phyloP scores from a whole-genome alignment of 176 grass and related monocot genomes.

The Saccharum officinarum region DNA sequence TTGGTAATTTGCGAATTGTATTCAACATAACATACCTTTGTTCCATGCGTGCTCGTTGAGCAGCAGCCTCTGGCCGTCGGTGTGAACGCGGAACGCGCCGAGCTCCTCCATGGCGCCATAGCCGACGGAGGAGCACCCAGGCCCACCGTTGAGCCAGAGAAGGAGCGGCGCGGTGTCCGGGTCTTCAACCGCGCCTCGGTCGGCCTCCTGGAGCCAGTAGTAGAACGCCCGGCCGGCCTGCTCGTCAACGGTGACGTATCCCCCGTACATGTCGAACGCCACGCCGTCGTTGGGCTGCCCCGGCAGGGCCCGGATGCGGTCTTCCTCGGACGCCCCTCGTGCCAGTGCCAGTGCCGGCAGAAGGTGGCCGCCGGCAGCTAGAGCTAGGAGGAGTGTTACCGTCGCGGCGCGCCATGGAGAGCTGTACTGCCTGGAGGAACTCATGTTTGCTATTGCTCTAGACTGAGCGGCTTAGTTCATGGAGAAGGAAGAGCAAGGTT shows the following conservation, averaged over 20 bases:
- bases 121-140: constrained; percentile 63
- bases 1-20: too few species aligned
- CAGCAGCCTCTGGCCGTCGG: constrained; percentile 42
- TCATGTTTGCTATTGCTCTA: not conserved
- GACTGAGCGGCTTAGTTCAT: too few species aligned
- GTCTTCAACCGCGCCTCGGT: not conserved
- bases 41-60: constrained; percentile 59
- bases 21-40: too few species aligned
- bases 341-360: not conserved
- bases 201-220: constrained; percentile 10
- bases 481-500: too few species aligned
- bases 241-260: not conserved
- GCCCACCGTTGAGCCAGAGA: constrained; percentile 76
- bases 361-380: not conserved
- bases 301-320: not conserved
- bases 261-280: not conserved
- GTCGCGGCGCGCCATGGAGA: not conserved
- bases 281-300: not conserved
- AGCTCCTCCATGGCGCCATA: constrained; percentile 51
- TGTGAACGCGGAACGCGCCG: constrained; percentile 47
- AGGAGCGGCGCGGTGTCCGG: constrained; percentile 40
- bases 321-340: not conserved
- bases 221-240: not conserved
- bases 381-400: not conserved
- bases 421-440: too few species aligned